Percentiles rank a stretch among this genome's conserved stretches.
Evolutionary conservation across 495 filamentous ascomycete species (phyloP).

Genomic region (Aspergillus baeticus): DNA sequence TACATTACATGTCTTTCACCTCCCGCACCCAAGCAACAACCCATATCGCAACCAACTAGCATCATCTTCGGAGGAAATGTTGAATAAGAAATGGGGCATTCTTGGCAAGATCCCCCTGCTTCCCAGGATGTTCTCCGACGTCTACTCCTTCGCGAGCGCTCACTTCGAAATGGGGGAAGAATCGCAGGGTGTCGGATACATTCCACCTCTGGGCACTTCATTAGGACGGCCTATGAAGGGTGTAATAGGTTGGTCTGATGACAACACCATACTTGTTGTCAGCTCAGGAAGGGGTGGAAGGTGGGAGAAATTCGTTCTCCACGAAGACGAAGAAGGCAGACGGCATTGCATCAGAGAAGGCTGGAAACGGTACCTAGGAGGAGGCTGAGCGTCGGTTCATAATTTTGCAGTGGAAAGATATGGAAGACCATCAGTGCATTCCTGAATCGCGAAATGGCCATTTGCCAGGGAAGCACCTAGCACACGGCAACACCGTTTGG

Average conservation of each 20-base stretch:
- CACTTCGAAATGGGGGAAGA: conserved; percentile 82
- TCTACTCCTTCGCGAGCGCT: conserved; percentile 73
- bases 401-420: background rate
- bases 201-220: conserved; percentile 44
- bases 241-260: conserved; percentile 71
- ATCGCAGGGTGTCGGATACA: conserved; percentile 39
- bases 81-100: conserved; percentile 75
- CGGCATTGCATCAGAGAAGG: conserved; percentile 64
- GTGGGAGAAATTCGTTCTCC: conserved; percentile 81
- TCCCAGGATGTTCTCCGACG: conserved; percentile 77
- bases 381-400: conserved; percentile 27
- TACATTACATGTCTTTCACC: conserved; percentile 89
- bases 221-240: conserved; percentile 67
- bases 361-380: conserved; percentile 77
- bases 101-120: conserved; percentile 75
- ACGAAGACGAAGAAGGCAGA: conserved; percentile 61
- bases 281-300: conserved; percentile 77
- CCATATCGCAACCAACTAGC: conserved; percentile 35
- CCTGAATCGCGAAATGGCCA: background rate
- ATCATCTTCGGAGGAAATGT: conserved; percentile 42
- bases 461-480: background rate
- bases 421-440: background rate
- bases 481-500: background rate
- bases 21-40: conserved; percentile 45
- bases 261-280: conserved; percentile 67